Evolutionary conservation across 2,329 filamentous ascomycete species (phyloP), one percentile per base, ranked within the genome.

Genomic region (Hymenoscyphus repandus): DNA sequence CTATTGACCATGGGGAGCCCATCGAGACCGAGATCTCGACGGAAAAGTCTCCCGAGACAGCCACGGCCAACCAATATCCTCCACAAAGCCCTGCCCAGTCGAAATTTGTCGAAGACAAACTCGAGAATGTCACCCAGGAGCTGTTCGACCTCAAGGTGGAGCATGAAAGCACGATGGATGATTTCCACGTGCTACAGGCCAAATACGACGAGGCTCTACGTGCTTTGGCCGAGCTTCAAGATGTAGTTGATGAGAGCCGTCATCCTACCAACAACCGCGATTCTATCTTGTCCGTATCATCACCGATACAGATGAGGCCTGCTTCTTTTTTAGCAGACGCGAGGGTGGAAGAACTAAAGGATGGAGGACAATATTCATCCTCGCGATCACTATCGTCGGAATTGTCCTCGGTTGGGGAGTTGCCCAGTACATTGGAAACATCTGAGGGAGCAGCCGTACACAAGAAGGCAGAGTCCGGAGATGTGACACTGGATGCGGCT

Each of bases 331-430:
- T 93, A 80, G 90, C 83, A 56, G 85, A 90, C 65, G 75, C 77
- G 63, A 83, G 82, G 72, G 81, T 83, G 64, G 85, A 80, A 71
- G 85, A 83, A 66, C 73, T 80, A 68, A 90, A 85, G 72, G 79
- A 83, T 77, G 73, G 71, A 59, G 72, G 74, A 69, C 82, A 82
- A 71, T 77, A 75, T 65, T 88, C 87, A 70, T 91, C 88, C 64
- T 91, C 90, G 74, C 90, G 86, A 69, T 96, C 90, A 65, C 85
- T 96, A 61, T 96, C 90, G 59, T 93, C 90, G 72, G 93, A 97
- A 73, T 80, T 96, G 68, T 95, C 89, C 64, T 95, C 86, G 68
- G 89, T 82, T 75, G 82, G 86, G 79, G 87, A 87, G 64, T 88
- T 86, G 66, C 81, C 82, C 61, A 76, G 76, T 62, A 84, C 82